Conservation (phyloP, 2,329 filamentous ascomycete genomes). For the Coniochaeta hoffmannii region DNA sequence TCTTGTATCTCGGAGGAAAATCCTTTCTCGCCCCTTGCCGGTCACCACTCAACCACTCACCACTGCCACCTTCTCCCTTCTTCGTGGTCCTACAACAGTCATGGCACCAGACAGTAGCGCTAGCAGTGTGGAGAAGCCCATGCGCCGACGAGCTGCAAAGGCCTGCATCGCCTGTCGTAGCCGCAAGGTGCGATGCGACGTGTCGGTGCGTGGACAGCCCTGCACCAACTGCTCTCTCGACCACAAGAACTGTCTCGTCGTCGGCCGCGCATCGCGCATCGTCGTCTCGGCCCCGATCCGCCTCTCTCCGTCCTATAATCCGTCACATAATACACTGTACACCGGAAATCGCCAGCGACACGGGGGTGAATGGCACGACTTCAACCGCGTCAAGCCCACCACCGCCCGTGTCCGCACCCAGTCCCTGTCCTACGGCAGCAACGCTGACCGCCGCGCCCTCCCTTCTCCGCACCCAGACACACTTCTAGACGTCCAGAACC, state of each 20-base stretch:
- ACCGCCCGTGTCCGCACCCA: no score
- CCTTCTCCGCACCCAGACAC: neutral
- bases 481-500: neutral
- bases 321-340: neutral
- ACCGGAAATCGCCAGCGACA: constrained; percentile 10
- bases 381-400: neutral
- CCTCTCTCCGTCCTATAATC: neutral
- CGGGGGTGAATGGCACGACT: neutral
- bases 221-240: constrained; percentile 47
- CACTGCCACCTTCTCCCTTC: neutral
- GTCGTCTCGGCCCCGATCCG: constrained; percentile 19
- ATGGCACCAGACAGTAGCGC: neutral
- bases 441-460: neutral
- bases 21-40: neutral
- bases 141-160: constrained; percentile 37
- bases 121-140: constrained; percentile 3
- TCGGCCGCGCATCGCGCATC: constrained; percentile 26
- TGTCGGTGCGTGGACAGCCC: constrained; percentile 38
- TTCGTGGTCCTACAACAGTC: neutral
- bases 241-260: constrained; percentile 34
- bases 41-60: neutral
- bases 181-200: constrained; percentile 42
- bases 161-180: constrained; percentile 43
- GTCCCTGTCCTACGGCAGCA: no score
- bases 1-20: no score